These are phyloP conservation scores for Tephrocybe sp. DNA, from an alignment of 768 basidiomycete genomes.

Conservation along the genomic window DNA sequence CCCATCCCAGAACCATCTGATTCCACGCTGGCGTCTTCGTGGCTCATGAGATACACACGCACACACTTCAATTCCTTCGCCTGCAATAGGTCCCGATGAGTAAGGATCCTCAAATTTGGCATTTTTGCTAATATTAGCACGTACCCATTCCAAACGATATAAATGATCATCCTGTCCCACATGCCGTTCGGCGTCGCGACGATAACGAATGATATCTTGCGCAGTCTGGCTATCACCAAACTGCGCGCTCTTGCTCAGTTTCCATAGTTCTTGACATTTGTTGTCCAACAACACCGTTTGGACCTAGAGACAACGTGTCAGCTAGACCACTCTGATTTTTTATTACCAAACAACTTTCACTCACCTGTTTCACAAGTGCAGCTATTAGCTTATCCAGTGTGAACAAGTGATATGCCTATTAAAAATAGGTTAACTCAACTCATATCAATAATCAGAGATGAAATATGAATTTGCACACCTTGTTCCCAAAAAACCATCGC, in stretches of 20 bases:
- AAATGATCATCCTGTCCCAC: constrained; percentile 74
- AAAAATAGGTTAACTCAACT: constrained; percentile 24
- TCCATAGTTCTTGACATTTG: constrained; percentile 85
- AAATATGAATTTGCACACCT: constrained; percentile 42
- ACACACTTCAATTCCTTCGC: constrained; percentile 52
- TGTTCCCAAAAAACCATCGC: constrained; percentile 90
- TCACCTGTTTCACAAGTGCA: constrained; percentile 88
- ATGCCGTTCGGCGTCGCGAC: constrained; percentile 75
- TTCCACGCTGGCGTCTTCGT: constrained; percentile 64
- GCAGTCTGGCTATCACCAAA: constrained; percentile 47
- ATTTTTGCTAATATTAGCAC: constrained; percentile 25
- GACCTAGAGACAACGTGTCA: constrained; percentile 46
- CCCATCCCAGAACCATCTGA: constrained; percentile 44
- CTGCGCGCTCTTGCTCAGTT: constrained; percentile 66
- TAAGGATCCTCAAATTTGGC: constrained; percentile 6
- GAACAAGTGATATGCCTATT: constrained; percentile 86
- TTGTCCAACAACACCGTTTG: constrained; percentile 83
- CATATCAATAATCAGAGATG: constrained; percentile 7
- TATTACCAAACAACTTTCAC: constrained; percentile 2
- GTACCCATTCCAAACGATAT: constrained; percentile 79
- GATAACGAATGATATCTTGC: constrained; percentile 73
- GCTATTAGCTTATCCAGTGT: constrained; percentile 92
- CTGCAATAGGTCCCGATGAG: constrained; percentile 33
- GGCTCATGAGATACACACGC: constrained; percentile 56
- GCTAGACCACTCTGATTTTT: neutral